Evolutionary conservation across 306 rosid genomes (phyloP).

Genomic region (Calophaca sinica): DNA sequence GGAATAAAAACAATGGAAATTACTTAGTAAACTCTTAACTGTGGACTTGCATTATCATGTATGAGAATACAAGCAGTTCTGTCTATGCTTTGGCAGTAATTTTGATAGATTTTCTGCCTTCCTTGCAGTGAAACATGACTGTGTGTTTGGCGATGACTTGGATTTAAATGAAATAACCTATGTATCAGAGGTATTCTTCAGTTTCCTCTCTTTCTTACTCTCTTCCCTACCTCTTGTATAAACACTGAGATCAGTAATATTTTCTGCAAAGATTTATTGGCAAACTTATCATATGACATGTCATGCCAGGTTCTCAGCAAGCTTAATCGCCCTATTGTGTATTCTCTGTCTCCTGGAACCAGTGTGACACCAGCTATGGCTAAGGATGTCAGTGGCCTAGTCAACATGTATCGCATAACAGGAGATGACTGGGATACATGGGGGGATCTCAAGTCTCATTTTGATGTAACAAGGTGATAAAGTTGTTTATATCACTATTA

Average conservation of each 20-base stretch:
- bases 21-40: no score
- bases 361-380: constrained; percentile 84
- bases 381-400: constrained; percentile 69
- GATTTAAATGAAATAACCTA: constrained; percentile 74
- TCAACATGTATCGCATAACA: constrained; percentile 89
- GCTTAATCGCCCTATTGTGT: constrained; percentile 70
- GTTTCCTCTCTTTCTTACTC: constrained; percentile 10
- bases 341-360: constrained; percentile 93
- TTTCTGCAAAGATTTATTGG: background rate
- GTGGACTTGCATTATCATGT: no score
- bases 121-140: constrained; percentile 88
- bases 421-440: constrained; percentile 98
- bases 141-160: constrained; percentile 94
- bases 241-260: constrained; percentile 11
- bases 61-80: no score
- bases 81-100: background rate
- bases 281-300: constrained; percentile 31
- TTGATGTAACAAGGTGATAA: constrained; percentile 76
- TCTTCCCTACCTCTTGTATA: constrained; percentile 17
- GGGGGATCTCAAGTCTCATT: constrained; percentile 74
- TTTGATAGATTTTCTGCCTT: constrained; percentile 42
- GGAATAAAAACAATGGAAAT: no score
- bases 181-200: constrained; percentile 74
- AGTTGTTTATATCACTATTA: constrained; percentile 12
- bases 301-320: constrained; percentile 68